Evolutionary conservation across 1,139 yeast genomes (phyloP), one percentile per base, ranked within the genome.

Genomic region (Magnusiomyces tetraspermus): DNA sequence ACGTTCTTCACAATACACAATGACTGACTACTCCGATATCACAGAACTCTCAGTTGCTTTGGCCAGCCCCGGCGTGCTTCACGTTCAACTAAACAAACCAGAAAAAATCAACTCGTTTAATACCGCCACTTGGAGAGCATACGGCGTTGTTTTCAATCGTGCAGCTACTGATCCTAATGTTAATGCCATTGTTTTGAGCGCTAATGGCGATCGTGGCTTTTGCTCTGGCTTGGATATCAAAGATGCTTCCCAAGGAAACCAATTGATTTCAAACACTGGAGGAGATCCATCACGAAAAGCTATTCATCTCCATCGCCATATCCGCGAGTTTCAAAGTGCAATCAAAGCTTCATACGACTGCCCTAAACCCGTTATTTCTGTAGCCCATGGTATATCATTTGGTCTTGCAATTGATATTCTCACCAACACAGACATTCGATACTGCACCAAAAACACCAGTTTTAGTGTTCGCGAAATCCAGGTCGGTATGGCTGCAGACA

Each of bases 401-500:
- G 95, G 95, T 0, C 73, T 85, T 51, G 94, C 85, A 0, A 61
- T 85, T 48, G 94, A 85, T 66, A 76, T 85, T 46, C 70, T 83
- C 11, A 68, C 82, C 23, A 77, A 84, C 1, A 73, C 76, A 45
- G 75, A 82, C 43, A 76, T 85, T 46, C 74, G 94, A 53, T 69
- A 81, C 28, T 80, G 81, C 8, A 71, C 80, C 15, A 70, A 70
- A 43, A 85, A 78, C 58, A 75, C 78, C 26, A 69, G 67, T 46
- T 75, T 84, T 59, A 76, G 85, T 38, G 78, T 85, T 53, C 77
- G 84, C 55, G 95, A 85, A 67, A 80, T 84, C 57, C 79, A 79
- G 57, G 74, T 85, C 53, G 95, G 94, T 3, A 76, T 85, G 66
- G 77, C 87, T 31, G 90, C 95, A 2, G 95, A 85, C 64, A 83